These are phyloP conservation scores for Basipetospora sp. DNA, from an alignment of 2,329 filamentous ascomycete species.

Conservation along the genomic window DNA sequence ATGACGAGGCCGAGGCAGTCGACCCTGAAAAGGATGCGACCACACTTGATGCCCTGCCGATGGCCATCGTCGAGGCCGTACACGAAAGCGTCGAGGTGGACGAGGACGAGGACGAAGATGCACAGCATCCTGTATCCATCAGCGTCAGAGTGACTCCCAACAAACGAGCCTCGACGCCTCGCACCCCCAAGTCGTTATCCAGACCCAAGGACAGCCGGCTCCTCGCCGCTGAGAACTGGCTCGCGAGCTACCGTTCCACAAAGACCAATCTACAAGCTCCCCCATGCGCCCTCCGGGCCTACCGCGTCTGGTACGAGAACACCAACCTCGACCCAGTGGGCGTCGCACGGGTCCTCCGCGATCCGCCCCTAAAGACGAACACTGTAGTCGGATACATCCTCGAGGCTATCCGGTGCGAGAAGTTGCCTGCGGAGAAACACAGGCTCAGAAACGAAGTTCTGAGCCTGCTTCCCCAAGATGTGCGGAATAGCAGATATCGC, in stretches of 20 bases:
- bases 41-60: not conserved
- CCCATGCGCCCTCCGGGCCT: slow-evolving; percentile 35
- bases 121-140: not conserved
- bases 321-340: slow-evolving; percentile 30
- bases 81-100: slow-evolving; percentile 3
- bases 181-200: slow-evolving; percentile 11
- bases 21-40: slow-evolving; percentile 15
- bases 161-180: slow-evolving; percentile 11
- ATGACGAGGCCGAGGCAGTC: slow-evolving; percentile 14
- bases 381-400: slow-evolving; percentile 49
- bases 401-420: slow-evolving; percentile 35
- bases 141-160: not conserved
- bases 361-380: slow-evolving; percentile 40
- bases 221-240: slow-evolving; percentile 26
- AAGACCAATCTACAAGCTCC: slow-evolving; percentile 11
- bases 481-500: not conserved
- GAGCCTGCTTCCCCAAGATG: slow-evolving; percentile 5
- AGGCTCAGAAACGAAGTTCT: slow-evolving; percentile 33
- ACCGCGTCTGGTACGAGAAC: slow-evolving; percentile 48
- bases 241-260: slow-evolving; percentile 21
- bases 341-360: slow-evolving; percentile 41
- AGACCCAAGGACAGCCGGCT: slow-evolving; percentile 26
- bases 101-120: not conserved
- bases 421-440: slow-evolving; percentile 31
- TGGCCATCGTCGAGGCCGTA: not conserved